These are phyloP conservation scores for Nymphaea thermarum DNA, from an alignment of 164 flowering plant genomes.

Conservation along the genomic window DNA sequence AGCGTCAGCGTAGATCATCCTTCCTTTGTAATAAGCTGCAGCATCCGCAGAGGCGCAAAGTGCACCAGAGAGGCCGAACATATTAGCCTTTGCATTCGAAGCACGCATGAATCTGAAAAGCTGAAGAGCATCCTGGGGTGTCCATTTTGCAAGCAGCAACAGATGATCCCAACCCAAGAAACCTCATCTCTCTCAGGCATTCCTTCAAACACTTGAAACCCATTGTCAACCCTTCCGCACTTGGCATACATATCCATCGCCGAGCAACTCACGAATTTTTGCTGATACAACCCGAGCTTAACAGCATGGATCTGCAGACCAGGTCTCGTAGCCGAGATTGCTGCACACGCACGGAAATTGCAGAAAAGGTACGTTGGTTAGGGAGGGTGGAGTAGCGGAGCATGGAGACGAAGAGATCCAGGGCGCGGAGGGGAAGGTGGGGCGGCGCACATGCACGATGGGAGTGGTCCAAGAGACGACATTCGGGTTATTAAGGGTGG, in stretches of 20 bases:
- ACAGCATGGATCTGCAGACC: constrained; percentile 43
- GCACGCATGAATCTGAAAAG: constrained; percentile 35
- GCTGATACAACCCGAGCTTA: constrained; percentile 29
- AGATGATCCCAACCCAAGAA: constrained; percentile 41
- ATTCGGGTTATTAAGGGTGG: not conserved
- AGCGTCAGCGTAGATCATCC: constrained; percentile 46
- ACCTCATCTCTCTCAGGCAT: constrained; percentile 39
- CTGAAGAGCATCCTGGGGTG: constrained; percentile 28
- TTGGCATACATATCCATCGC: constrained; percentile 37
- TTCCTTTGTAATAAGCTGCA: constrained; percentile 51
- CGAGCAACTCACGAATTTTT: constrained; percentile 38
- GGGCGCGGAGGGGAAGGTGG: constrained; percentile 16
- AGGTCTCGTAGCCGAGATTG: constrained; percentile 21
- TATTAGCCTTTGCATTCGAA: constrained; percentile 22
- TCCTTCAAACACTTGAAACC: constrained; percentile 50
- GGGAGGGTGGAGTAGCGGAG: constrained; percentile 58
- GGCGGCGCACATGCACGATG: constrained; percentile 34
- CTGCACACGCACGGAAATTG: constrained; percentile 54
- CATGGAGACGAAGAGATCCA: constrained; percentile 49
- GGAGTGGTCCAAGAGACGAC: constrained; percentile 65
- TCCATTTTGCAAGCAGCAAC: constrained; percentile 44
- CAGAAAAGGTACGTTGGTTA: constrained; percentile 48
- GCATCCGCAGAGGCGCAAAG: constrained; percentile 36
- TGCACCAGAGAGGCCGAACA: constrained; percentile 48
- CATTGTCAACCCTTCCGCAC: constrained; percentile 14